A percentile compares a stretch with the other conserved stretches of the same genome.
These are phyloP conservation scores for Cylindrodendrum hubeiense DNA, from an alignment of 2,329 filamentous ascomycete species.

Conservation along the genomic window DNA sequence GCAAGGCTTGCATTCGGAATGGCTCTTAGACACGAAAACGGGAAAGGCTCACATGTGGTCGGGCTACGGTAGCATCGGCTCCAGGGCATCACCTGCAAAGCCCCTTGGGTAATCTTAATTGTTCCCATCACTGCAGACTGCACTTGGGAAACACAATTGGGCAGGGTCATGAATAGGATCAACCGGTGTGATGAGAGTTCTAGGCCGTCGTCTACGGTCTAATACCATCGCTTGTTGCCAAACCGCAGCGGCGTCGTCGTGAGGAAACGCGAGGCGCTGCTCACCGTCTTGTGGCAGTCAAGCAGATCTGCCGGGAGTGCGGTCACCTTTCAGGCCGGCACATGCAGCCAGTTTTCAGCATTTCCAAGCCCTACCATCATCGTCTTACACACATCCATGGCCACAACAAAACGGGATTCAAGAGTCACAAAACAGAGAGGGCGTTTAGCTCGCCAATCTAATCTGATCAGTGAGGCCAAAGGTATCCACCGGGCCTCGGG, in stretches of 20 bases:
- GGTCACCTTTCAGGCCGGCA: neutral
- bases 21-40: slow-evolving; percentile 6
- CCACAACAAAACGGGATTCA: slow-evolving; percentile 6
- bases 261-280: neutral
- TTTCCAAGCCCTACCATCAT: slow-evolving; percentile 4
- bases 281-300: neutral
- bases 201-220: neutral
- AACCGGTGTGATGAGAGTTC: neutral
- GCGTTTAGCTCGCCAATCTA: slow-evolving; percentile 46
- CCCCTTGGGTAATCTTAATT: slow-evolving; percentile 44
- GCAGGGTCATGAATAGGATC: neutral
- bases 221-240: neutral
- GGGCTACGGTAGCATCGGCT: slow-evolving; percentile 35
- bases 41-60: slow-evolving; percentile 18
- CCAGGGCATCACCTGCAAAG: slow-evolving; percentile 28
- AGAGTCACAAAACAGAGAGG: slow-evolving; percentile 20
- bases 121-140: neutral
- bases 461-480: slow-evolving; percentile 22
- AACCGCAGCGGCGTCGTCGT: slow-evolving; percentile 1
- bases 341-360: slow-evolving; percentile 10
- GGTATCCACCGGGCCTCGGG: slow-evolving; percentile 32
- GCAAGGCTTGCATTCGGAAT: slow-evolving; percentile 1
- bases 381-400: slow-evolving; percentile 1
- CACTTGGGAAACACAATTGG: slow-evolving; percentile 9
- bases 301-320: neutral